A percentile compares a stretch with the other conserved stretches of the same genome.
Evolutionary conservation across 208 protist genomes (phyloP).

Genomic region (Dictyostelium gargantuum): DNA sequence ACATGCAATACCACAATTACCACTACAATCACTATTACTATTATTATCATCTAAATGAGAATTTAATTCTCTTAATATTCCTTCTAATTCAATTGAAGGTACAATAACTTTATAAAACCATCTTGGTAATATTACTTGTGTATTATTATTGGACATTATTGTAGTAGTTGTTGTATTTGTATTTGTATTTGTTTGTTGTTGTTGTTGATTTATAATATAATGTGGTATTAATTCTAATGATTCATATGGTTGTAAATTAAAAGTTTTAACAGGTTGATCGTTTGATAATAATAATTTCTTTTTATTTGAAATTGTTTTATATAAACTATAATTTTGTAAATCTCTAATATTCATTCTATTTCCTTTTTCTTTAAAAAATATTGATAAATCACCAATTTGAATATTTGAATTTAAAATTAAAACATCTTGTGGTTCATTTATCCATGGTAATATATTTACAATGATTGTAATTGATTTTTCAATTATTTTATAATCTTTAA

Average conservation of each 20-base stretch:
- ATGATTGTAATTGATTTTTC: not conserved
- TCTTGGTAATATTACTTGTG: not conserved
- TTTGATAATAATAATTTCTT: conserved; percentile 26
- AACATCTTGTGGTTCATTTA: not conserved
- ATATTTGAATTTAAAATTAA: not conserved
- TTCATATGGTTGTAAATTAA: not conserved
- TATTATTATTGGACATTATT: not conserved
- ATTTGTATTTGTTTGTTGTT: not conserved
- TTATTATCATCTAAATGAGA: not conserved
- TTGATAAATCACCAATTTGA: not conserved
- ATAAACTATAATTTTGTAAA: not conserved
- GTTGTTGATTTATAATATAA: not conserved
- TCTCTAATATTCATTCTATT: not conserved
- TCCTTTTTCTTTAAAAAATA: conserved; percentile 44
- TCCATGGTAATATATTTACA: not conserved
- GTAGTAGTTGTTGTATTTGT: not conserved
- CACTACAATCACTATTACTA: not conserved
- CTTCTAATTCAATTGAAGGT: conserved; percentile 40
- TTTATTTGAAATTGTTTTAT: not conserved
- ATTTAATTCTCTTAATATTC: conserved; percentile 5
- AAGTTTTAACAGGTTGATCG: conserved; percentile 16
- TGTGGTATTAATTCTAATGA: not conserved
- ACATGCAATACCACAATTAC: not conserved
- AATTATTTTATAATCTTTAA: not conserved
- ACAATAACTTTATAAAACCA: conserved; percentile 59